Conservation (phyloP, 2,329 filamentous ascomycete genomes). For the Hypoxylon sp. region DNA sequence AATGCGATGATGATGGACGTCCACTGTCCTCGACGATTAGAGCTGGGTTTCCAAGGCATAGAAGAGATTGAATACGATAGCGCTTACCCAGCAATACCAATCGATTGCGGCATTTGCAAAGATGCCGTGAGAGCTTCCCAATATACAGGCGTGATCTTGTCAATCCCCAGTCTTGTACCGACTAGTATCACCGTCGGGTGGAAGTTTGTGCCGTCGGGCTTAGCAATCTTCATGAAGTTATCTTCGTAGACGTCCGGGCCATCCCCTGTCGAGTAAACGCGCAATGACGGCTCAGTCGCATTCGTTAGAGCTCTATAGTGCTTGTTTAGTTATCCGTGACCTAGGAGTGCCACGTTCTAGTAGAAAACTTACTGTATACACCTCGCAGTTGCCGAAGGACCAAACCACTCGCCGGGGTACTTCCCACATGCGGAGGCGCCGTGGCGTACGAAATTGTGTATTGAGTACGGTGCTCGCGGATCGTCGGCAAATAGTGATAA, state of each 20-base stretch:
- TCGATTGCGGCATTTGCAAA: slow-evolving; percentile 90
- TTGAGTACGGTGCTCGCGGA: slow-evolving; percentile 88
- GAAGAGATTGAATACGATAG: neutral
- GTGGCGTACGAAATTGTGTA: slow-evolving; percentile 93
- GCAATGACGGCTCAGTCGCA: slow-evolving; percentile 74
- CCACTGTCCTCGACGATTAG: slow-evolving; percentile 70
- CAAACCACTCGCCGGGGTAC: slow-evolving; percentile 98
- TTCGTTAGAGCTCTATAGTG: slow-evolving; percentile 78
- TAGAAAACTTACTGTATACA: slow-evolving; percentile 84
- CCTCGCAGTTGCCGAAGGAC: slow-evolving; percentile 93
- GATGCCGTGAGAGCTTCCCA: slow-evolving; percentile 92
- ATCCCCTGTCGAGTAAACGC: slow-evolving; percentile 91
- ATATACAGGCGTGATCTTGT: slow-evolving; percentile 94
- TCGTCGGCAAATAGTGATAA: slow-evolving; percentile 90
- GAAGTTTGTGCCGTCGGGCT: slow-evolving; percentile 75
- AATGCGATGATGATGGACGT: slow-evolving; percentile 87
- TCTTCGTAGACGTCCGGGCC: slow-evolving; percentile 95
- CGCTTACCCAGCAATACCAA: slow-evolving; percentile 91
- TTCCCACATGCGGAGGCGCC: slow-evolving; percentile 91
- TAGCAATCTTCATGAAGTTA: slow-evolving; percentile 83
- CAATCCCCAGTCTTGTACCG: slow-evolving; percentile 90
- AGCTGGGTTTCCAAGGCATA: slow-evolving; percentile 8
- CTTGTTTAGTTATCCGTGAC: slow-evolving; percentile 8
- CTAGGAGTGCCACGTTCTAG: neutral
- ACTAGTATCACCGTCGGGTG: slow-evolving; percentile 90